These are phyloP conservation scores for Alternaria metachromatica DNA, from an alignment of 2,329 filamentous ascomycete genomes.

Conservation along the genomic window DNA sequence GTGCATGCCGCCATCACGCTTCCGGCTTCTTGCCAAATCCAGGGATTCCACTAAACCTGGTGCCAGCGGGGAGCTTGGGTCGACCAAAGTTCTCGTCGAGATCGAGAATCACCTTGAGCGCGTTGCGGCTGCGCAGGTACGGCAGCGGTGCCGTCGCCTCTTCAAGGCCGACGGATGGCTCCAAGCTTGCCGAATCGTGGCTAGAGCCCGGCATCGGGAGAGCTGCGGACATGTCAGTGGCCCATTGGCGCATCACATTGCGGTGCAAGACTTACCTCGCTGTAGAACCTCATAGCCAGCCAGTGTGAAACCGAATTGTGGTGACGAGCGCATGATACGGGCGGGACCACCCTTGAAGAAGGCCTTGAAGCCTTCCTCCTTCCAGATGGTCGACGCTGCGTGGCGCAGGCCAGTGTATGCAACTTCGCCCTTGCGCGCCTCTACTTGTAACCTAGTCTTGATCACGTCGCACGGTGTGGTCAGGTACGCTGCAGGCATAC, in stretches of 20 bases:
- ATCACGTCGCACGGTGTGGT: constrained; percentile 98
- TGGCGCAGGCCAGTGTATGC: constrained; percentile 87
- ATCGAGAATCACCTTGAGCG: constrained; percentile 93
- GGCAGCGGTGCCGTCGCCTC: constrained; percentile 69
- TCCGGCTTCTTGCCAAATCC: constrained; percentile 44
- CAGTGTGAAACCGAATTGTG: constrained; percentile 97
- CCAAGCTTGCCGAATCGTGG: constrained; percentile 58
- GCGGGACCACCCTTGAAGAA: constrained; percentile 99
- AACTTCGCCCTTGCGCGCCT: constrained; percentile 93
- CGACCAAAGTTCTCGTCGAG: constrained; percentile 92
- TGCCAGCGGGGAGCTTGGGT: constrained; percentile 62
- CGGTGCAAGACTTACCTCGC: constrained; percentile 49
- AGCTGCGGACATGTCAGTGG: constrained; percentile 35
- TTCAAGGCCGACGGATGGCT: constrained; percentile 68
- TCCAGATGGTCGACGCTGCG: constrained; percentile 80
- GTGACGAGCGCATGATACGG: constrained; percentile 91
- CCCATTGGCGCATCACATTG: neutral
- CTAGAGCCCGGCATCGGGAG: constrained; percentile 79
- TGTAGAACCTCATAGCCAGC: constrained; percentile 94
- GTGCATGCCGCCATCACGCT: constrained; percentile 24
- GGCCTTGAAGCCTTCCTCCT: constrained; percentile 91
- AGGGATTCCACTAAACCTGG: constrained; percentile 44
- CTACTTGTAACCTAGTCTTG: constrained; percentile 97
- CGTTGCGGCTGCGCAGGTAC: constrained; percentile 80
- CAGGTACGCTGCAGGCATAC: constrained; percentile 72